phyloP scores from a whole-genome alignment of 805 yeast species.

The Candida silvicultrix region DNA sequence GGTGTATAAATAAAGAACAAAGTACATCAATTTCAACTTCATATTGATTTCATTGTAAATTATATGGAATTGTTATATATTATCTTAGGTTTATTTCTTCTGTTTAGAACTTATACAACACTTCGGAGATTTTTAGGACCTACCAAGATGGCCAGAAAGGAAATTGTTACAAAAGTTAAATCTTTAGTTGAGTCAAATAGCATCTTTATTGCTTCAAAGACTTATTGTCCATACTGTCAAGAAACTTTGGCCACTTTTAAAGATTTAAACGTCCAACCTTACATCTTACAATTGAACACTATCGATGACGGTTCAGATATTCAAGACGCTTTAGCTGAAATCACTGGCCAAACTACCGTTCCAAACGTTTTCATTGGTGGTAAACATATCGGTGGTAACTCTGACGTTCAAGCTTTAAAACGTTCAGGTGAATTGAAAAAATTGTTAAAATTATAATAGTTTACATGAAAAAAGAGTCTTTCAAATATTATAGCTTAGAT shows the following conservation, averaged over 20 bases:
- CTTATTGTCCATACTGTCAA: slow-evolving; percentile 63
- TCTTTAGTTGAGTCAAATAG: slow-evolving; percentile 56
- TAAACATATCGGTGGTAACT: slow-evolving; percentile 93
- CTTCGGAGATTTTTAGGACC: slow-evolving; percentile 1
- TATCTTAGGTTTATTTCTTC: not conserved
- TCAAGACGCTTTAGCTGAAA: slow-evolving; percentile 68
- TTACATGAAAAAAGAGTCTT: too few species aligned
- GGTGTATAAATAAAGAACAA: too few species aligned
- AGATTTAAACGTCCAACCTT: slow-evolving; percentile 37
- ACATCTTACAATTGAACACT: slow-evolving; percentile 39
- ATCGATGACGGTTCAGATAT: slow-evolving; percentile 71
- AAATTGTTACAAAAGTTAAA: slow-evolving; percentile 52
- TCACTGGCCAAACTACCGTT: slow-evolving; percentile 89
- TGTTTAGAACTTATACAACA: not conserved
- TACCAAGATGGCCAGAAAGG: slow-evolving; percentile 49
- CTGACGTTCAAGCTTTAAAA: slow-evolving; percentile 72
- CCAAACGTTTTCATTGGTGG: slow-evolving; percentile 90
- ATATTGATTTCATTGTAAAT: too few species aligned
- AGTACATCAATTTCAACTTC: not conserved
- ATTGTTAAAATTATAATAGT: slow-evolving; percentile 25
- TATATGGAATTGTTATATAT: slow-evolving; percentile 1
- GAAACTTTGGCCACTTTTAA: slow-evolving; percentile 36
- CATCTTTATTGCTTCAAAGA: slow-evolving; percentile 76
- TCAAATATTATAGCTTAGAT: too few species aligned
- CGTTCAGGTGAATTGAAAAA: slow-evolving; percentile 52